A percentile compares a stretch with the other conserved stretches of the same genome.
These are phyloP conservation scores for Ochetophila trinervis DNA, from an alignment of 306 rosid genomes.

Conservation along the genomic window DNA sequence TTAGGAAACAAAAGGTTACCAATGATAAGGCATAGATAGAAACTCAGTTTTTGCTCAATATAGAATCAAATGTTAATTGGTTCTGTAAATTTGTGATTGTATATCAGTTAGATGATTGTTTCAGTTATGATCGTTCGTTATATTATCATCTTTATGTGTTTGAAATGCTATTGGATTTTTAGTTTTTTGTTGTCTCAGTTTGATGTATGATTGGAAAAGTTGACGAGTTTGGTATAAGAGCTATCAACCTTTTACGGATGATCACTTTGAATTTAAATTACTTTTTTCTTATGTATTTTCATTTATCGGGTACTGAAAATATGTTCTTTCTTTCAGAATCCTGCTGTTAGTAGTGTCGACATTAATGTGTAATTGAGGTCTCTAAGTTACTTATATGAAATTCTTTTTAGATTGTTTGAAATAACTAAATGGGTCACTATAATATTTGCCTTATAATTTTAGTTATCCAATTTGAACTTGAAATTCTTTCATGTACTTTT, in stretches of 20 bases:
- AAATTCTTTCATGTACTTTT: no score
- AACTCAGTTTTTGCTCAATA: no score
- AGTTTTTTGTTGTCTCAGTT: neutral
- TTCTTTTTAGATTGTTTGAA: neutral
- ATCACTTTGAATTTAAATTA: neutral
- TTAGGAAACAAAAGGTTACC: no score
- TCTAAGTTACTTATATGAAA: neutral
- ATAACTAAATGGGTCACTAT: no score
- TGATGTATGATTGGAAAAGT: neutral
- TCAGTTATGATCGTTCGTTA: neutral
- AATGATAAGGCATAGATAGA: no score
- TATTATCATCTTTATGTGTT: neutral
- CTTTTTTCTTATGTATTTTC: neutral
- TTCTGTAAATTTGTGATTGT: neutral
- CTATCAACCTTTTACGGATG: no score
- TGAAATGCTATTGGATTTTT: neutral
- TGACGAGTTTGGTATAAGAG: neutral
- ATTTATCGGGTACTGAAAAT: neutral
- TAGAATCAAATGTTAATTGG: no score
- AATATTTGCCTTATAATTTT: no score
- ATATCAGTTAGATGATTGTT: neutral
- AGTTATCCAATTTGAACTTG: no score
- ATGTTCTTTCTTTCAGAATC: no score
- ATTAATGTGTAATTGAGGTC: neutral
- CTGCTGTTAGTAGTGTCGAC: neutral